These are phyloP conservation scores for Tylopilus sp. DNA, from an alignment of 768 basidiomycete genomes.

Conservation along the genomic window DNA sequence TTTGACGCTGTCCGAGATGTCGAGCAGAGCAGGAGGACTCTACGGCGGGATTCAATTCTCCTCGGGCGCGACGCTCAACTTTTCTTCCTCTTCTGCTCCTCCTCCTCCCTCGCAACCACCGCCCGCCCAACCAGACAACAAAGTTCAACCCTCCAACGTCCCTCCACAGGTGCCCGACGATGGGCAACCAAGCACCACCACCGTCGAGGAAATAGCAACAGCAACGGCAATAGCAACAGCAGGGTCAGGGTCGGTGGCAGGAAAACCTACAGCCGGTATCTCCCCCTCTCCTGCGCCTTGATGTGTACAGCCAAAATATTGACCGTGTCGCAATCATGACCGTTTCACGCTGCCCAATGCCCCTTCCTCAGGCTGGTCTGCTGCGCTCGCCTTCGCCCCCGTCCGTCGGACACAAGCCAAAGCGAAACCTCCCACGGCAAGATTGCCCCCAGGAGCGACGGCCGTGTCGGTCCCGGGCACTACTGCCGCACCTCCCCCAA, in stretches of 20 bases:
- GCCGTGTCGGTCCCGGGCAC: conserved; percentile 45
- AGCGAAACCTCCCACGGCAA: conserved; percentile 45
- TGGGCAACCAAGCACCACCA: conserved; percentile 24
- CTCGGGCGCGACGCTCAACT: conserved; percentile 53
- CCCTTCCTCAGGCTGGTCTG: conserved; percentile 69
- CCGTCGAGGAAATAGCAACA: conserved; percentile 24
- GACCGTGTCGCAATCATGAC: conserved; percentile 35
- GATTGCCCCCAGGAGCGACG: conserved; percentile 50
- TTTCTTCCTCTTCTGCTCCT: conserved; percentile 38
- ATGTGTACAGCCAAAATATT: conserved; percentile 34
- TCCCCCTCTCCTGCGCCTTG: conserved; percentile 42
- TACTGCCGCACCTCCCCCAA: conserved; percentile 26
- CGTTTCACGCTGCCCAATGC: conserved; percentile 18
- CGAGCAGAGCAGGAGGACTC: conserved; percentile 76
- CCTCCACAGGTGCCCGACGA: conserved; percentile 23
- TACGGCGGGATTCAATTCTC: conserved; percentile 89
- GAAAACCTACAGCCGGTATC: conserved; percentile 57
- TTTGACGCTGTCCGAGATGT: conserved; percentile 46
- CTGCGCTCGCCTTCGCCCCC: conserved; percentile 85
- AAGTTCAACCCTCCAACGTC: conserved; percentile 15
- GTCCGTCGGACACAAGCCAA: conserved; percentile 64
- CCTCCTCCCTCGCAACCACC: conserved; percentile 25
- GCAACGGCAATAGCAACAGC: conserved; percentile 18
- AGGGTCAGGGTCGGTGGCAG: conserved; percentile 31
- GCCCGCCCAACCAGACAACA: conserved; percentile 21